Base-by-base conservation (phyloP, 2,329 filamentous ascomycete species). In the Stagonosporopsis chrysanthemi region DNA sequence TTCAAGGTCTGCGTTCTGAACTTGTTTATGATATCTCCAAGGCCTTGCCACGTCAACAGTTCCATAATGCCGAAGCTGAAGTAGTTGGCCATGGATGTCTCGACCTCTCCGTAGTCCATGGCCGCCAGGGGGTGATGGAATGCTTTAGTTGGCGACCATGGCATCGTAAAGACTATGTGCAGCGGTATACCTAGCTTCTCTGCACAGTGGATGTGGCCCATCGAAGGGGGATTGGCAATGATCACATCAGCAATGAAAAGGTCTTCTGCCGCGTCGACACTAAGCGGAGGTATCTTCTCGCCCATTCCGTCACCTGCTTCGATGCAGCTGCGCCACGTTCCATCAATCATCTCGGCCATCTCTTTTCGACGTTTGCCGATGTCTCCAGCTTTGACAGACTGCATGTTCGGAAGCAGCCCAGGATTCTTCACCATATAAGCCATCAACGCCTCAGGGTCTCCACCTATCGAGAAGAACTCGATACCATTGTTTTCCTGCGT, bases 161-260 rank as follows among this genome's bases (percentile, higher is more conserved):
- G 82, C 82, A 84, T 84, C 0, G 92, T 96, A 77, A 96, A 96
- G 87, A 96, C 94, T 68, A 96, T 84, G 68, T 91, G 89, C 11
- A 91, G 69, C 0, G 89, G 89, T 33, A 91, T 86, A 0, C 88
- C 89, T 62, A 91, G 75, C 73, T 88, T 89, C 76, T 92, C 88
- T 0, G 89, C 89, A 60, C 88, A 84, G 66, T 91, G 89, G 1
- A 91, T 82, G 28, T 70, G 67, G 4, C 66, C 67, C 64, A 69
- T 68, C 4, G 62, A 64, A 3, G 66, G 66, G 3, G 66, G 66
- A 14, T 70, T 70, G 1, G 67, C 67, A 31, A 69, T 70, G 43
- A 69, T 70, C 7, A 45, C 57, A 29, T 92, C 91, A 0, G 91
- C 92, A 40, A 96, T 86, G 71, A 96, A 96, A 1, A 90, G 89